A percentile compares a stretch with the other conserved stretches of the same genome.
phyloP scores from a whole-genome alignment of 768 basidiomycete genomes.

The Leccinum pellstonianum region DNA sequence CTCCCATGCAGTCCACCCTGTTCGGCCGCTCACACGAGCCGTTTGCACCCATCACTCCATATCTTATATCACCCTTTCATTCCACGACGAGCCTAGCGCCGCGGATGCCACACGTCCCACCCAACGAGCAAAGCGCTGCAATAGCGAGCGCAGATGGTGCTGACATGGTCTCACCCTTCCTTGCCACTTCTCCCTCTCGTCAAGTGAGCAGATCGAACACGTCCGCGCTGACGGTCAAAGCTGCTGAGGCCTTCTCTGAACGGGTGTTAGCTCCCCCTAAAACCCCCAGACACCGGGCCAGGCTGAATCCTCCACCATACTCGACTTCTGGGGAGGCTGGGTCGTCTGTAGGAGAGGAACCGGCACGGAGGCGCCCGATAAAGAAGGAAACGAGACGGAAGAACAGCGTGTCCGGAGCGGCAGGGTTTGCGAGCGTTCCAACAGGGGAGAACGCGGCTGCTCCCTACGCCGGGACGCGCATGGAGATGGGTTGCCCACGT shows the following conservation, averaged over 20 bases:
- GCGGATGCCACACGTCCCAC: background rate
- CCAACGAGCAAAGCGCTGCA: background rate
- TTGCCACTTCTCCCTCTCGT: slow-evolving; percentile 6
- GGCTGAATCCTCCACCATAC: slow-evolving; percentile 32
- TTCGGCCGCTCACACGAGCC: background rate
- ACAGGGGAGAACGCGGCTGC: background rate
- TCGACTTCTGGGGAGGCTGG: slow-evolving; percentile 4
- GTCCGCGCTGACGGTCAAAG: background rate
- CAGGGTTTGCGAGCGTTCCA: slow-evolving; percentile 6
- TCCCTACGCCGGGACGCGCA: background rate
- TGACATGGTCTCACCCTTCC: slow-evolving; percentile 27
- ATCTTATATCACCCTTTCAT: slow-evolving; percentile 5
- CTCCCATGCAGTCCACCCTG: background rate
- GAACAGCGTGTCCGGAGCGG: slow-evolving; percentile 8
- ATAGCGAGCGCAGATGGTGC: slow-evolving; percentile 16
- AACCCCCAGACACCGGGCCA: slow-evolving; percentile 6
- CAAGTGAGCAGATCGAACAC: background rate
- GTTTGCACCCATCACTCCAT: background rate
- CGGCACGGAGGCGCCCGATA: background rate
- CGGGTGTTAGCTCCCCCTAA: background rate
- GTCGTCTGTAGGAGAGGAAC: background rate
- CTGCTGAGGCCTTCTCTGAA: slow-evolving; percentile 6
- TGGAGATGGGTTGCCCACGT: background rate
- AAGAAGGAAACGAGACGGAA: slow-evolving; percentile 3
- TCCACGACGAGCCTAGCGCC: slow-evolving; percentile 14